Base-by-base conservation (phyloP, 805 yeast species). In the Priceomyces medius region DNA sequence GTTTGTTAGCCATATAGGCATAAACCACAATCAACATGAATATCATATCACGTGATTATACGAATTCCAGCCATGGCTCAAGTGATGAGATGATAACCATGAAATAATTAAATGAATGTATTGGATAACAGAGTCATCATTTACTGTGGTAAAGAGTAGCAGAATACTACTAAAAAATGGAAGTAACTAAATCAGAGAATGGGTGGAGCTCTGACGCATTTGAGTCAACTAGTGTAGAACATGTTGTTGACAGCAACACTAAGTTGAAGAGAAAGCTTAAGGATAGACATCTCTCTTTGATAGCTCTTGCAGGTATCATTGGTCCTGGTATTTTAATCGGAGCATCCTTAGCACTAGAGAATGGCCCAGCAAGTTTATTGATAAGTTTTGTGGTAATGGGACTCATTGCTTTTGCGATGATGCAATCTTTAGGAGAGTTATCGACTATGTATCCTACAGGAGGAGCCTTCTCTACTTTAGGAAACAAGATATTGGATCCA, bases 301-400 rank as follows among this genome's bases (percentile, higher is more conserved):
- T 77, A 39, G 79, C 80, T 3, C 49, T 77, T 7, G 80, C 82
- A 19, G 83, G 83, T 31, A 71, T 79, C 38, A 74, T 79, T 41
- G 84, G 84, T 0, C 83, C 83, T 1, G 84, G 83, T 46, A 73
- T 72, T 20, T 62, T 77, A 37, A 70, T 79, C 19, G 79, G 80
- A 29, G 67, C 80, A 40, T 80, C 80, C 4, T 53, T 64, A n/a
- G 79, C 80, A 24, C 59, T 79, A 12, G 51, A 61, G 6, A 56
- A 68, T 27, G 79, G 80, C 3, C 83, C 83, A 0, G 81, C 73
- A 24, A 76, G 80, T 46, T 57, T 79, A 51, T 54, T 76, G 16
- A 62, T 70, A 17, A 80, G 82, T 1, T 79, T 77, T 53, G 71
- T 73, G 2, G 24, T 79, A 31, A 75, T 77, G 35, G 82, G 81